A percentile compares a stretch with the other conserved stretches of the same genome.
phyloP scores from a whole-genome alignment of 257 asterid genomes.

The Fraxinus quadrangulata region DNA sequence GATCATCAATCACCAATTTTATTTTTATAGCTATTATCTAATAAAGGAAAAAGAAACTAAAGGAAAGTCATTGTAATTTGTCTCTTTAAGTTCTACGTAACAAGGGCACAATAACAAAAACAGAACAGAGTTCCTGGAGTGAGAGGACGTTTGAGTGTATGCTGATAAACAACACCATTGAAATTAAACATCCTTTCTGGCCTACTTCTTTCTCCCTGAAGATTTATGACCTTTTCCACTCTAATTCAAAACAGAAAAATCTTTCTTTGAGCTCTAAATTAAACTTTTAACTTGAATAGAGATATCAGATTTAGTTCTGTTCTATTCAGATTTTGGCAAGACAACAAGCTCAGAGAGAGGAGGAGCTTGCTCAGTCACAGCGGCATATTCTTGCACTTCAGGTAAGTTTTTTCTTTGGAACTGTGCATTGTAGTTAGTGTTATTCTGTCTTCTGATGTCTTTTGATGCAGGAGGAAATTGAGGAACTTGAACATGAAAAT shows the following conservation, averaged over 20 bases:
- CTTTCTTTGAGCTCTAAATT: constrained; percentile 17
- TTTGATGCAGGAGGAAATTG: constrained; percentile 82
- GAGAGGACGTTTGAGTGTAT: background rate
- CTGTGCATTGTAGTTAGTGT: background rate
- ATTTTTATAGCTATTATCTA: background rate
- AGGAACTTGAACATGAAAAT: constrained; percentile 98
- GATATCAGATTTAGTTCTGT: constrained; percentile 24
- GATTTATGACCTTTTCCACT: background rate
- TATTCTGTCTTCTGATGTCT: constrained; percentile 23
- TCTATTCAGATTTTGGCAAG: constrained; percentile 87
- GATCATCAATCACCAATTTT: background rate
- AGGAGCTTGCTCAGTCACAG: constrained; percentile 96
- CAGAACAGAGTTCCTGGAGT: background rate
- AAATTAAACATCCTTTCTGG: constrained; percentile 11
- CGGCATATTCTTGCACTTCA: constrained; percentile 98
- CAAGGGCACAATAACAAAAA: background rate
- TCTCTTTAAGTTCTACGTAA: background rate
- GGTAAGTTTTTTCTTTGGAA: constrained; percentile 34
- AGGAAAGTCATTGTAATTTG: background rate
- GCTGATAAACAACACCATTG: constrained; percentile 6
- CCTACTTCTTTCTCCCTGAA: background rate
- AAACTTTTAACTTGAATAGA: constrained; percentile 14
- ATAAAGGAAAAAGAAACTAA: background rate
- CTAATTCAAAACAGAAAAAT: background rate
- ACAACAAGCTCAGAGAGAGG: constrained; percentile 99